These are phyloP conservation scores for Catunica adiposa DNA, from an alignment of 2,329 filamentous ascomycete species.

Conservation along the genomic window DNA sequence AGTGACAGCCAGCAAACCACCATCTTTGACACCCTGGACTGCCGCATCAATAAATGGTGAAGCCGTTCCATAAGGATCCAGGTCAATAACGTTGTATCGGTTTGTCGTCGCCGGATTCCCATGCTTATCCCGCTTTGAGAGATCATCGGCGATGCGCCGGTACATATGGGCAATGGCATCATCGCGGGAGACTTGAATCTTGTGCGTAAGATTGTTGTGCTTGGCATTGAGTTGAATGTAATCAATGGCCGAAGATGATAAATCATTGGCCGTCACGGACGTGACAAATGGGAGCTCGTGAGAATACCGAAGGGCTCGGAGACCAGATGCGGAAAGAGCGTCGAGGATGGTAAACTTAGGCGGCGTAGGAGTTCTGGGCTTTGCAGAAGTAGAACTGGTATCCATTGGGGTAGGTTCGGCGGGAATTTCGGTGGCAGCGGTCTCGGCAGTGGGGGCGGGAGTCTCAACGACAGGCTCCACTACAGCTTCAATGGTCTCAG, in stretches of 20 bases:
- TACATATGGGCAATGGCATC: conserved; percentile 94
- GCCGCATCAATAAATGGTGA: conserved; percentile 85
- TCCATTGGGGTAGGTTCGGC: neutral
- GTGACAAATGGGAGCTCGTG: conserved; percentile 78
- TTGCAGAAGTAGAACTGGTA: conserved; percentile 22
- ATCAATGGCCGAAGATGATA: conserved; percentile 58
- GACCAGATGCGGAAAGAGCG: conserved; percentile 81
- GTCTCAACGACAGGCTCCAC: neutral
- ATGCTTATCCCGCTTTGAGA: conserved; percentile 26
- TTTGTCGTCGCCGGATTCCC: conserved; percentile 26
- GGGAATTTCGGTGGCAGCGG: neutral
- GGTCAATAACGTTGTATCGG: conserved; percentile 83
- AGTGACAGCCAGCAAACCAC: conserved; percentile 82
- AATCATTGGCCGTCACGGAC: conserved; percentile 74
- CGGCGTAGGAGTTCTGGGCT: conserved; percentile 18
- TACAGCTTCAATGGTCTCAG: neutral
- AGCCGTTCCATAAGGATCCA: conserved; percentile 91
- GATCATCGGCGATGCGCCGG: conserved; percentile 39
- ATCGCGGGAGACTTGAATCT: conserved; percentile 56
- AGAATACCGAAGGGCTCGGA: conserved; percentile 80
- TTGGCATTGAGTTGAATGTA: conserved; percentile 72
- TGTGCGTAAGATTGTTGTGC: conserved; percentile 60
- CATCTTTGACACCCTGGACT: conserved; percentile 64
- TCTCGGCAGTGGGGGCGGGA: neutral
- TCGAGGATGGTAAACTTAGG: conserved; percentile 71